A percentile compares a stretch with the other conserved stretches of the same genome.
phyloP scores from a whole-genome alignment of 108 stramenopile genomes.

The Asterionellopsis glacialis region DNA sequence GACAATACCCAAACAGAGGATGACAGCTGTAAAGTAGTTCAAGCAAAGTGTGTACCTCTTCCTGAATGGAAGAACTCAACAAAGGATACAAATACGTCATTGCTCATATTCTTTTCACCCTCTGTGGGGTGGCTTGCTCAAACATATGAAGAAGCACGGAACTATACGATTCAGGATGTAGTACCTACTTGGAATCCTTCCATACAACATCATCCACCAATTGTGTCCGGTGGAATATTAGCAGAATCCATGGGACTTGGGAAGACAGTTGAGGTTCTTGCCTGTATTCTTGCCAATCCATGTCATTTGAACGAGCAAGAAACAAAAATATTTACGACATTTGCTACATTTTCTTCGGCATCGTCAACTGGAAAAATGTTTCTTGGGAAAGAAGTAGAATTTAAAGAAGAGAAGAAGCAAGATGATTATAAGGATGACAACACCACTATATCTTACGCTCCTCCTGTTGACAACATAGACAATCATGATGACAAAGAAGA shows the following conservation, averaged over 20 bases:
- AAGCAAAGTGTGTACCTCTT: neutral
- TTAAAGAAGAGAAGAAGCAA: neutral
- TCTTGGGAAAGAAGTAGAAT: neutral
- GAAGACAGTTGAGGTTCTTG: slow-evolving; percentile 56
- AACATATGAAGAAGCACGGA: slow-evolving; percentile 27
- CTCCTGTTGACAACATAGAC: too few species aligned
- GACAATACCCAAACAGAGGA: too few species aligned
- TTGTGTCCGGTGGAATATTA: slow-evolving; percentile 45
- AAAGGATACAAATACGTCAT: slow-evolving; percentile 5
- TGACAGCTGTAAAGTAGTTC: too few species aligned
- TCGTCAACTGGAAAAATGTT: neutral
- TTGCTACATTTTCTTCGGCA: slow-evolving; percentile 5
- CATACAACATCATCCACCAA: neutral
- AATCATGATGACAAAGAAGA: slow-evolving; percentile 1
- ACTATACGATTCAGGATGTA: slow-evolving; percentile 13
- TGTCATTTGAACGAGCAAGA: slow-evolving; percentile 4
- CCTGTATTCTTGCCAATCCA: slow-evolving; percentile 53
- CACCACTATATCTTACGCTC: too few species aligned
- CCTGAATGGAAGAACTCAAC: slow-evolving; percentile 10
- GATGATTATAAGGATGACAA: neutral
- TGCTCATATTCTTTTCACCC: slow-evolving; percentile 31
- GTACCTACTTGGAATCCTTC: neutral
- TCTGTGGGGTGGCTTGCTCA: slow-evolving; percentile 44
- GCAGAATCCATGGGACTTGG: slow-evolving; percentile 70
- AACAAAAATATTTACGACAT: neutral